Base-by-base conservation (phyloP, 192 early-diverging fungal species). In the Umbelopsis sp. region DNA sequence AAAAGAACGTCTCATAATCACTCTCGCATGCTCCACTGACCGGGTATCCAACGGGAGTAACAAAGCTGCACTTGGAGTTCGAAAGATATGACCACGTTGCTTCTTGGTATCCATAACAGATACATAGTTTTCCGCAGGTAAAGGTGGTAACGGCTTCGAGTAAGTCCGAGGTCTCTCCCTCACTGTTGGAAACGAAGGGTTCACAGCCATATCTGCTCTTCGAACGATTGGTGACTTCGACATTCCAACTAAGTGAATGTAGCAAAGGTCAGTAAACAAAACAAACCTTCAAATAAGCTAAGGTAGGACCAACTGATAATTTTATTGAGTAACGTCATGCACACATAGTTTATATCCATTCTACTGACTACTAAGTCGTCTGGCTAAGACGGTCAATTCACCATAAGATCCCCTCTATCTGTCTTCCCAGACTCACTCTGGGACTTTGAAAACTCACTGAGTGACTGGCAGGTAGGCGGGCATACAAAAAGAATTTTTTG, bases 271-370 rank as follows among this genome's bases (percentile, higher is more conserved):
- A 49, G 20, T 16, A 49, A 49, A 49, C 15, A 49, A 20, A 49
- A 49, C 15, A 49, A 49, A 21, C 18, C 18, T 49, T 16, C 4
- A 49, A 49, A 49, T 49, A 49, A 49, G 15, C 20, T 16, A 16
- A 16, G 48, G 48, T 61, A 30, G 55, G 27, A 61, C 21, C 10
- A 35, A 25, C n/a, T 23, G n/a, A 53, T 20, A 23, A 27, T 12
- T 52, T 61, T 61, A 61, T 61, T 61, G 27, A 16, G 55, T 61
- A 61, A 61, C 55, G 55, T 61, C 55, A 61, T 61, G 55, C 15
- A 6, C 20, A 49, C 16, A 16, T 10, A 41, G 37, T 41, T 41
- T 49, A 16, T 20, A 49, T 21, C 15, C 48, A 10, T 16, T 49
- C 12, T 49, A 13, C 15, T 16, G 12, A 21, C 48, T 18, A 49